Conservation (phyloP, 75 land plant genomes). For the Selaginella tamariscina region DNA sequence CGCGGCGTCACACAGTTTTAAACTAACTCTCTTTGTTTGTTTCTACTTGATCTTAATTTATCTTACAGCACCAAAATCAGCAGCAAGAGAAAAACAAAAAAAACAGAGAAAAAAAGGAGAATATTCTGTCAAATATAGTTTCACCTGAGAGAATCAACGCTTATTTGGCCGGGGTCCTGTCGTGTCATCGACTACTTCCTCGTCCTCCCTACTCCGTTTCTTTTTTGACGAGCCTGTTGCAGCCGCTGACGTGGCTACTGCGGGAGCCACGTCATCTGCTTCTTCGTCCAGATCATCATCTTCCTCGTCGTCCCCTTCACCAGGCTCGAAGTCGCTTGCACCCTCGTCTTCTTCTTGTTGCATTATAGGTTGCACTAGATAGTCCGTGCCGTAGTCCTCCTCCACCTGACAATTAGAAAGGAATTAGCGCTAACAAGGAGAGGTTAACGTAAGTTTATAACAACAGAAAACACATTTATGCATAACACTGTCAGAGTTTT, state of each 20-base stretch:
- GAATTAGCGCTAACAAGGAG: neutral
- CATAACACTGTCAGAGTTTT: neutral
- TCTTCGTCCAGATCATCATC: slow-evolving; percentile 41
- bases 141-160: too few relatives aligned
- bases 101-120: too few relatives aligned
- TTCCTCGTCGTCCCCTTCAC: slow-evolving; percentile 28
- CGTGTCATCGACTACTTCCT: slow-evolving; percentile 13
- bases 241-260: neutral
- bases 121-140: too few relatives aligned
- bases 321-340: slow-evolving; percentile 49
- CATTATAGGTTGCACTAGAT: slow-evolving; percentile 42
- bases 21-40: too few relatives aligned
- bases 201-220: slow-evolving; percentile 20
- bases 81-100: too few relatives aligned
- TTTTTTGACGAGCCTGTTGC: neutral
- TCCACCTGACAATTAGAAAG: slow-evolving; percentile 7
- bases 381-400: slow-evolving; percentile 55
- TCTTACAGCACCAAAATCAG: too few relatives aligned
- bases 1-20: too few relatives aligned
- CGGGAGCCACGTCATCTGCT: slow-evolving; percentile 2
- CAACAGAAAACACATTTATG: neutral
- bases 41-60: too few relatives aligned
- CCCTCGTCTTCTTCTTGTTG: slow-evolving; percentile 39
- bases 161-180: slow-evolving; percentile 19
- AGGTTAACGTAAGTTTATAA: neutral